phyloP scores from a whole-genome alignment of 345 rosid genomes.

The Turritis glabra region DNA sequence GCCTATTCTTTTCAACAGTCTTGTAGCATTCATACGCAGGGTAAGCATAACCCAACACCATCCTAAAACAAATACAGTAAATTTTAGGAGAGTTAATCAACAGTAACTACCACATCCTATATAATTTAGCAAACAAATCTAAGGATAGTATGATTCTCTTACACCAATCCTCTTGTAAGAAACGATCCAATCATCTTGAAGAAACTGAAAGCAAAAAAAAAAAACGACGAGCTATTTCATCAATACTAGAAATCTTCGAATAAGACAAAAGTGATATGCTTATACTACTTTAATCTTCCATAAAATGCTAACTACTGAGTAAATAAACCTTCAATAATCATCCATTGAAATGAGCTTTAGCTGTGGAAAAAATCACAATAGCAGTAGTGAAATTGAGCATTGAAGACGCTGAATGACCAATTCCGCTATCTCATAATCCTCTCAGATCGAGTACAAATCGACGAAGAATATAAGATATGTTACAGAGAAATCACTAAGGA shows the following conservation, averaged over 20 bases:
- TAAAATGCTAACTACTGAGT: background rate
- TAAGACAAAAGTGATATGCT: background rate
- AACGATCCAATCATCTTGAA: conserved; percentile 58
- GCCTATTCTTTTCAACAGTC: conserved; percentile 55
- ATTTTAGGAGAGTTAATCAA: background rate
- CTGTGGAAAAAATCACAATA: background rate
- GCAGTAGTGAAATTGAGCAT: conserved; percentile 13
- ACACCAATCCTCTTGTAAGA: conserved; percentile 69
- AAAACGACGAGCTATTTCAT: no score
- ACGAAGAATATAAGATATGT: background rate
- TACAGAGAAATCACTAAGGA: background rate
- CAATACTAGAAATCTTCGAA: background rate
- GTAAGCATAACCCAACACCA: conserved; percentile 73
- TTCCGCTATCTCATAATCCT: background rate
- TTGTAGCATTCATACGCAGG: conserved; percentile 85
- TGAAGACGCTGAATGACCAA: background rate
- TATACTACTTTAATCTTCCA: background rate
- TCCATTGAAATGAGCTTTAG: conserved; percentile 5
- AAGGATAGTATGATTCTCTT: conserved; percentile 25
- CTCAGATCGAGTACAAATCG: background rate
- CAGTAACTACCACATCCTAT: background rate
- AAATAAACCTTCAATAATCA: background rate
- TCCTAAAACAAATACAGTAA: conserved; percentile 36
- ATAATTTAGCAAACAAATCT: conserved; percentile 1
- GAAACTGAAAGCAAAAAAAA: conserved; percentile 1